A percentile compares a stretch with the other conserved stretches of the same genome.
These are phyloP conservation scores for Penicillium sp. DNA, from an alignment of 2,329 filamentous ascomycete genomes.

Conservation along the genomic window DNA sequence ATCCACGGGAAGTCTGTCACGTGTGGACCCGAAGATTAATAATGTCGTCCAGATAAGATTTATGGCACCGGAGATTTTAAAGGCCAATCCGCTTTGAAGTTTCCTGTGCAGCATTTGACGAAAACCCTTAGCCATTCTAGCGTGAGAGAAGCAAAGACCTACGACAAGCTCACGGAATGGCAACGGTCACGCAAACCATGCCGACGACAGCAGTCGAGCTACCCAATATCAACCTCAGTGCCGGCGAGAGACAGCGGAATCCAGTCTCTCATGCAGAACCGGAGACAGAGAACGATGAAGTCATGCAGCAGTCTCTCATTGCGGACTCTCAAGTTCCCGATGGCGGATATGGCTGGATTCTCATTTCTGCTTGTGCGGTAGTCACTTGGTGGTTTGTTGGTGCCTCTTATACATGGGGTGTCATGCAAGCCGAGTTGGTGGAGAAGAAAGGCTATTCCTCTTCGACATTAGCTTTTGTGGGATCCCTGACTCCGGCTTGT, in stretches of 20 bases:
- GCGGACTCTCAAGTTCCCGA: conserved; percentile 49
- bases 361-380: conserved; percentile 56
- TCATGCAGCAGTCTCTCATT: conserved; percentile 50
- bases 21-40: background rate
- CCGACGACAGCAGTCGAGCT: conserved; percentile 23
- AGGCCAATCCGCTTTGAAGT: background rate
- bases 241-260: conserved; percentile 21
- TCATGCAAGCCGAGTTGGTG: conserved; percentile 63
- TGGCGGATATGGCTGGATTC: conserved; percentile 38
- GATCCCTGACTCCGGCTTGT: conserved; percentile 56
- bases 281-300: conserved; percentile 27
- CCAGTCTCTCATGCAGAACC: conserved; percentile 6
- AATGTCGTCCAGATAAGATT: conserved; percentile 2
- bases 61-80: background rate
- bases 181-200: conserved; percentile 19
- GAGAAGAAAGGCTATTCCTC: conserved; percentile 52
- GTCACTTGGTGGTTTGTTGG: conserved; percentile 63
- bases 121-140: too few species aligned
- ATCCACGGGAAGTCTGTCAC: background rate
- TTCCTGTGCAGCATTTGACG: background rate
- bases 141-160: background rate
- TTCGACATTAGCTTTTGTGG: conserved; percentile 63
- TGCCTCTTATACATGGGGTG: conserved; percentile 63
- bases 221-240: conserved; percentile 7
- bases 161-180: conserved; percentile 8